Conservation (phyloP, 163 green algal species). For the Scenedesmus sp. region DNA sequence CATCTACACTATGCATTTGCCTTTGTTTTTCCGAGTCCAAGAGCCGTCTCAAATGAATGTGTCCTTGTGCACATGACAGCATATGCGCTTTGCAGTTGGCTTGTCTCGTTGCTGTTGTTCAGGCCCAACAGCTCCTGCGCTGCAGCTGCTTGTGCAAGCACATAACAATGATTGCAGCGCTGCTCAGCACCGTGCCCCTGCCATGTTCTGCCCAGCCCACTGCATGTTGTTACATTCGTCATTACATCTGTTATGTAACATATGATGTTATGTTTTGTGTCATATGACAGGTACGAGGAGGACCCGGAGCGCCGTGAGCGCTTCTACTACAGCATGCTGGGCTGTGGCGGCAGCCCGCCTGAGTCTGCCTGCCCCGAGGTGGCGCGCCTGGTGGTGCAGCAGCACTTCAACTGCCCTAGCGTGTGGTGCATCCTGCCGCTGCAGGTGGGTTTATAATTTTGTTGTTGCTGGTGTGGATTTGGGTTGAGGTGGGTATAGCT, state of each 20-base stretch:
- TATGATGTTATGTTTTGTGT: not conserved
- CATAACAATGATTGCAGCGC: too few species aligned
- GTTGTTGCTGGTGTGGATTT: not conserved
- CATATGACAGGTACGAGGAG: slow-evolving; percentile 80
- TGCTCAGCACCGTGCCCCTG: too few species aligned
- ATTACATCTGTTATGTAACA: not conserved
- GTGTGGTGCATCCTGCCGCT: slow-evolving; percentile 92
- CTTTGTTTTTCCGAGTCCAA: too few species aligned
- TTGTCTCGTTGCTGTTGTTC: too few species aligned
- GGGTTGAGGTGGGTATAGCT: not conserved
- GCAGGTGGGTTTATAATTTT: slow-evolving; percentile 68
- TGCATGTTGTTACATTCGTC: too few species aligned
- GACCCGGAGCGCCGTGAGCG: slow-evolving; percentile 79
- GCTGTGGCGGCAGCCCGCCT: slow-evolving; percentile 55
- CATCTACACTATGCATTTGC: not conserved
- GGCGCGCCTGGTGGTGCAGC: slow-evolving; percentile 81
- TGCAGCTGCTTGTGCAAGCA: too few species aligned
- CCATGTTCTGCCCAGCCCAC: not conserved
- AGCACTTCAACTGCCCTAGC: slow-evolving; percentile 88
- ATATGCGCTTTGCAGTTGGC: too few species aligned
- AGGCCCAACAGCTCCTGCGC: too few species aligned
- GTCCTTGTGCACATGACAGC: too few species aligned
- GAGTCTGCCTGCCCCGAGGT: slow-evolving; percentile 81
- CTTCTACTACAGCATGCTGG: slow-evolving; percentile 80
- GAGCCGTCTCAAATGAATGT: too few species aligned